Percentiles rank a stretch among this genome's conserved stretches.
These are phyloP conservation scores for Hymenoscyphus fructigenus DNA, from an alignment of 2,329 filamentous ascomycete genomes.

Conservation along the genomic window DNA sequence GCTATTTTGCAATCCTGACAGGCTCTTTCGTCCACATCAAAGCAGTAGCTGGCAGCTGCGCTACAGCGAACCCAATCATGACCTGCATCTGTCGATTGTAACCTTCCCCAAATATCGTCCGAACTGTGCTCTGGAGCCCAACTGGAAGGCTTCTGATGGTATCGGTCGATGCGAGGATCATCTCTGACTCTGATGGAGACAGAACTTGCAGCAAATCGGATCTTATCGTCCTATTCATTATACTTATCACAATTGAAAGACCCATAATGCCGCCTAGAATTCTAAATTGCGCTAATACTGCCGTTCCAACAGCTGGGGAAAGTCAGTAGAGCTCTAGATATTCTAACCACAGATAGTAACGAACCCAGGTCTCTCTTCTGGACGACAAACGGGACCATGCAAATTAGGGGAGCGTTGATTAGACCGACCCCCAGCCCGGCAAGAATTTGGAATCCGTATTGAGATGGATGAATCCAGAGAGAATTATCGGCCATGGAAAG, in stretches of 20 bases:
- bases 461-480: neutral
- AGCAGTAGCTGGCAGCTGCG: slow-evolving; percentile 3
- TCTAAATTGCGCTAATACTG: no score
- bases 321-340: no score
- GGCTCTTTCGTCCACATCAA: slow-evolving; percentile 13
- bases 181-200: no score
- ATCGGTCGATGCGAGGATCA: no score
- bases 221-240: slow-evolving; percentile 9
- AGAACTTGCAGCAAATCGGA: neutral
- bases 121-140: no score
- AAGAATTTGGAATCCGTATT: slow-evolving; percentile 9
- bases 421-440: slow-evolving; percentile 6
- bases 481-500: neutral
- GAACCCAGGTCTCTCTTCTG: no score
- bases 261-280: slow-evolving; percentile 6
- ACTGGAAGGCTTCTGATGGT: no score
- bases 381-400: neutral
- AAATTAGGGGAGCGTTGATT: slow-evolving; percentile 3
- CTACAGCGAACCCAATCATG: slow-evolving; percentile 6
- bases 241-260: slow-evolving; percentile 9
- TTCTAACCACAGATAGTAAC: no score
- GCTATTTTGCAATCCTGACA: neutral
- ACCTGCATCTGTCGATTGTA: no score
- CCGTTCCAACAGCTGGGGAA: no score
- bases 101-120: no score